Base-by-base conservation (phyloP, 257 asterid genomes). In the Petrea volubilis region DNA sequence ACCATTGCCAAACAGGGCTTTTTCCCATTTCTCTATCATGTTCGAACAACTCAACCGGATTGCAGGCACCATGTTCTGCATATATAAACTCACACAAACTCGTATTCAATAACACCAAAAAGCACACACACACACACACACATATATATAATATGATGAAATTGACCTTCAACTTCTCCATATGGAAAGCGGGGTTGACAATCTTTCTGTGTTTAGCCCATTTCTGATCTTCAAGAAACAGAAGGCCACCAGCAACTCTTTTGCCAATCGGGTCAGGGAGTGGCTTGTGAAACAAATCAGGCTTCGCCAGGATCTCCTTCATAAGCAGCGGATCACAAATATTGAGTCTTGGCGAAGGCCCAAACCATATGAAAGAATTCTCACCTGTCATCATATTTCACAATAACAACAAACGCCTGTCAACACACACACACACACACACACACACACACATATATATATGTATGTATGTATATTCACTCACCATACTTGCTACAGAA, bases 21-120 rank as follows among this genome's bases (percentile, higher is more conserved):
- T n/a, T n/a, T 79, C 84, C 89, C 81, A 81, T 47, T 81, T 71
- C 4, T 57, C 70, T 3, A 84, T n/a, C 84, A 84, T 67, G 74
- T 74, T 71, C 3, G 65, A 57, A 61, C 86, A 81, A 41, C 86
- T 81, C 76, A 76, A 46, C 40, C 68, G 65, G 31, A 84, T 59
- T 9, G 77, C 60, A 1, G 86, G 74, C 17, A 74, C 75, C 86
- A 78, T 81, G 14, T 68, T 70, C 86, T 76, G 75, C 75, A 6
- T 67, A 70, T 74, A 12, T 38, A 34, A 5, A n/a, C n/a, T 20
- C 6, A 25, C 1, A 52, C 51, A 27, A 50, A 13, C 17, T 34
- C 9, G 0, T 41, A 24, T n/a, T 34, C 46, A 41, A 5, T 18
- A 62, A 43, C n/a, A 8, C 3, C 0, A 34, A 0, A 34, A 5